Evolutionary conservation across 768 basidiomycete genomes (phyloP), one percentile per base, ranked within the genome.

Genomic region (Scleroderma bovista): DNA sequence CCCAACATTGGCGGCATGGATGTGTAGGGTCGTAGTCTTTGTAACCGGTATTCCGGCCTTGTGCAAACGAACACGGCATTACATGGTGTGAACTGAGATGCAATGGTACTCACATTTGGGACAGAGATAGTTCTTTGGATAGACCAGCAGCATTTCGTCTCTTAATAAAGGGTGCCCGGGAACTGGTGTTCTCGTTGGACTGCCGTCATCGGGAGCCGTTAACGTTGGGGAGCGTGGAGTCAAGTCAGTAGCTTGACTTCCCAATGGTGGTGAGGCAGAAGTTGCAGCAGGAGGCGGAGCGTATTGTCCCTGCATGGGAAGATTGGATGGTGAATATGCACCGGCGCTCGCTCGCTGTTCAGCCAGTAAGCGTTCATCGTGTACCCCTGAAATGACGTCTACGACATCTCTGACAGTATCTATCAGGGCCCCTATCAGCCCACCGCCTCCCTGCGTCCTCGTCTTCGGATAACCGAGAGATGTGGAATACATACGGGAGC

Each of bases 1-100:
- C 68, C 89, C 88, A 92, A 69, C 90, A 92, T 49, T 76, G 78
- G 51, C 73, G 71, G 60, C 89, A 90, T 6, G 88, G 84, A 49
- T 80, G 70, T 1, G 72, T 61, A 1, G 86, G 85, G 62, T 90
- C 86, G 33, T 69, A 70, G 50, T 76, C 71, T 64, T 87, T 88
- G 68, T 83, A 91, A 2, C 89, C 88, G 1, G 76, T 79, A 62
- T 92, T 91, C 34, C 71, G 70, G 57, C 88, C 88, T 90, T 31
- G 51, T 16, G 34, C 16, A 8, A n/a, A 55, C 23, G 26, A 19
- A 37, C 12, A 49, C 12, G n/a, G n/a, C 4, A 45, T 53, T 13
- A 51, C 20, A 23, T 20, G 31, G 23, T 9, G 23, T 26, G 22
- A 22, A 19, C 13, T 34, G 24, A 22, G 24, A n/a, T 19, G 43